These are phyloP conservation scores for Ogataea hybrid DNA, from an alignment of 1,139 yeast species.

Conservation along the genomic window DNA sequence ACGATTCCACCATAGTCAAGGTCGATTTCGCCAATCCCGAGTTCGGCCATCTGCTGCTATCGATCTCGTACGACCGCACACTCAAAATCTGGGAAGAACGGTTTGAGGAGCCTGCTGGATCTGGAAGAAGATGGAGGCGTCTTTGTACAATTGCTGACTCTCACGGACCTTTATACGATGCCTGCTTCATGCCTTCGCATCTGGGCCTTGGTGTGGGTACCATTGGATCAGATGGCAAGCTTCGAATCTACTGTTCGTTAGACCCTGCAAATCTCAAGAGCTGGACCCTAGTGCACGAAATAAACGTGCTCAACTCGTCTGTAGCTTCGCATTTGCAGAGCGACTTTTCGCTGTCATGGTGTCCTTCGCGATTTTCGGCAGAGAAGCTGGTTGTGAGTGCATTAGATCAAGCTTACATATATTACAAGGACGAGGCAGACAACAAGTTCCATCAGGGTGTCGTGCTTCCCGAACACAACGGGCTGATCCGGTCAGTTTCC, in stretches of 20 bases:
- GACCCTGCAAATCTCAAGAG: conserved; percentile 82
- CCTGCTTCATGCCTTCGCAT: conserved; percentile 85
- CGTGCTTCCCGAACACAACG: conserved; percentile 72
- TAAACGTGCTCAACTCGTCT: conserved; percentile 60
- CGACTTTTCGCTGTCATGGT: conserved; percentile 88
- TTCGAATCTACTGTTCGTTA: conserved; percentile 82
- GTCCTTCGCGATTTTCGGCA: conserved; percentile 79
- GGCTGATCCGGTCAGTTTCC: conserved; percentile 81
- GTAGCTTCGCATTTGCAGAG: conserved; percentile 85
- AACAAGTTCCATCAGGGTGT: conserved; percentile 44
- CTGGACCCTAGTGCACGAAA: conserved; percentile 79
- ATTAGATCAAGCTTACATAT: conserved; percentile 80
- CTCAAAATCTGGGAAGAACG: conserved; percentile 91
- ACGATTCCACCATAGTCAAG: conserved; percentile 81
- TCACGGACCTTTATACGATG: conserved; percentile 86
- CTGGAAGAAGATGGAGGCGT: conserved; percentile 80
- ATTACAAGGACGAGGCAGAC: conserved; percentile 43
- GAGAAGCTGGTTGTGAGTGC: conserved; percentile 87
- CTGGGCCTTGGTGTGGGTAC: conserved; percentile 81
- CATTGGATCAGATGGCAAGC: conserved; percentile 86
- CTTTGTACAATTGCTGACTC: conserved; percentile 79
- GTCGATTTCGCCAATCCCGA: conserved; percentile 95
- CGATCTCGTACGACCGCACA: conserved; percentile 87
- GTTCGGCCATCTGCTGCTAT: conserved; percentile 81
- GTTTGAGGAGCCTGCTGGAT: conserved; percentile 68